Evolutionary conservation across 306 rosid genomes (phyloP), one percentile per base, ranked within the genome.

Genomic region (Cucurbita argyrosperma): DNA sequence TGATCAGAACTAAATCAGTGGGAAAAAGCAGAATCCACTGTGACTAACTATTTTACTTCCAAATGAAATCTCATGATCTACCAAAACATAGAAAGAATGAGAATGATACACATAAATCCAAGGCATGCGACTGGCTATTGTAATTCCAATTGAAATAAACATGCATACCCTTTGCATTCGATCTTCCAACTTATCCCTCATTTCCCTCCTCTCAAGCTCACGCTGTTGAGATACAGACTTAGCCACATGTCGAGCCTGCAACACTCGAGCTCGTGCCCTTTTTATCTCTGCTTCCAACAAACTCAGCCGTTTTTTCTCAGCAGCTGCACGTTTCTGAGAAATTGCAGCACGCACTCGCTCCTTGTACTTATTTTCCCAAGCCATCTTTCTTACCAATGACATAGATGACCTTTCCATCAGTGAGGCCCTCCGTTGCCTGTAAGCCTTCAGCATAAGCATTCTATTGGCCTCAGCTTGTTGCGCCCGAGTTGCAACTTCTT

Each of bases 391-490:
- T 83, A 81, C 83, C 76, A 89, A 80, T 23, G 95, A 85, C 79
- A 89, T 88, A 79, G 96, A 88, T 68, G 97, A 86, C 78, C 99
- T 88, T 82, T 94, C 99, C 82, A 85, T 91, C 59, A 84, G 77
- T 37, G 90, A 84, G 61, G 96, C 99, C 85, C 92, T 82, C 85
- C 95, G 88, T 79, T 89, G 99, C 75, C 84, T 80, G 79, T 64
- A 80, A 75, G 98, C 91, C 83, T 89, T 90, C 42, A 88, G 90
- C 76, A 94, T 83, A 76, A 75, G 96, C 92, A 88, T 80, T 84
- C 96, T 86, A 85, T 94, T 94, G 67, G 84, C 88, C 81, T 88
- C 95, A 40, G 96, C 99, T 87, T 91, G 89, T 80, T 88, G 95
- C 82, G 88, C 88, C 57, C 97, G 94, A n/a, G 83, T 82, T 82